Conservation (phyloP, 169 alveolate genomes). For the Plasmodium yoelii region DNA sequence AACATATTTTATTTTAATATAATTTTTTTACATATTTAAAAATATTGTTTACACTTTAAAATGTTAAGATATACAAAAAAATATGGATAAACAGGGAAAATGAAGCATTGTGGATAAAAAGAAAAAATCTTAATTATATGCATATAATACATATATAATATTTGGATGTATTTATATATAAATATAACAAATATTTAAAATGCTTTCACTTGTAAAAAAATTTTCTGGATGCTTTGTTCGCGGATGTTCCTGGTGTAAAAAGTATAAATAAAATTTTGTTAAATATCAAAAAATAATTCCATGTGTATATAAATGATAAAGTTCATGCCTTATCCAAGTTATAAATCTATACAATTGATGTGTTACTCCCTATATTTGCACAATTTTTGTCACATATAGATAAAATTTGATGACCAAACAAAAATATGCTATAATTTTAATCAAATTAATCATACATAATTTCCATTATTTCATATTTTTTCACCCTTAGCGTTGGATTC, state of each 20-base stretch:
- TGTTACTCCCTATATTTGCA: too few species aligned
- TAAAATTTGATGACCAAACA: background rate
- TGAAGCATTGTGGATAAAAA: slow-evolving; percentile 6
- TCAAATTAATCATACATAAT: too few species aligned
- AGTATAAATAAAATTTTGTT: slow-evolving; percentile 5
- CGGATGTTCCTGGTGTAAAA: slow-evolving; percentile 56
- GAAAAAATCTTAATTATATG: background rate
- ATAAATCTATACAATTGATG: too few species aligned
- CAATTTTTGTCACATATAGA: background rate
- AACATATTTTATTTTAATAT: background rate
- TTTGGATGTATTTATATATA: slow-evolving; percentile 4
- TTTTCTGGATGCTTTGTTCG: slow-evolving; percentile 22
- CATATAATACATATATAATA: background rate
- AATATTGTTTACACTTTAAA: background rate
- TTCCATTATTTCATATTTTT: background rate
- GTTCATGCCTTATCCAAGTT: too few species aligned
- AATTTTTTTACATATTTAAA: background rate
- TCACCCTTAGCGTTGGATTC: slow-evolving; percentile 43
- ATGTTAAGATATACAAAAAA: background rate
- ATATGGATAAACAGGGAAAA: background rate
- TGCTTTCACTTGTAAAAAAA: slow-evolving; percentile 53
- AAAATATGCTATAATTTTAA: background rate
- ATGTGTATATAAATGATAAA: background rate
- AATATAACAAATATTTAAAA: slow-evolving; percentile 26
- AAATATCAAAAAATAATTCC: background rate